Conservation (phyloP, 257 asterid genomes). For the Henckelia pumila region DNA sequence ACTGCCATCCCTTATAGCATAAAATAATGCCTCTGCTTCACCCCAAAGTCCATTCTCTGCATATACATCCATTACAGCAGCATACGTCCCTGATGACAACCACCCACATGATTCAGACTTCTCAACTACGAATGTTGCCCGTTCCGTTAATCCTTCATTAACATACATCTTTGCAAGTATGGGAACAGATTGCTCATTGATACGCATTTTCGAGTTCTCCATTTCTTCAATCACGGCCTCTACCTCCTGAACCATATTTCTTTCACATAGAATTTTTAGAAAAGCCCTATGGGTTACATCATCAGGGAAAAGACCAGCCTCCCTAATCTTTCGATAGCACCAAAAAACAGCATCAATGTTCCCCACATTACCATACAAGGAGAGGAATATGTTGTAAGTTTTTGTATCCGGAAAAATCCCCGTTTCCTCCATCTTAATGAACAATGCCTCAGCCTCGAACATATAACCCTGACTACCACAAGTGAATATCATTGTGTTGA, state of each 20-base stretch:
- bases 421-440: slow-evolving; percentile 71
- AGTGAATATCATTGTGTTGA: slow-evolving; percentile 80
- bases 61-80: slow-evolving; percentile 79
- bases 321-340: slow-evolving; percentile 67
- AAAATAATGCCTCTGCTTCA: slow-evolving; percentile 80
- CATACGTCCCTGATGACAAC: slow-evolving; percentile 61
- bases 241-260: slow-evolving; percentile 71
- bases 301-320: slow-evolving; percentile 83
- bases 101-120: slow-evolving; percentile 38
- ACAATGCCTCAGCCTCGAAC: slow-evolving; percentile 83
- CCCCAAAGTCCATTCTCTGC: slow-evolving; percentile 81
- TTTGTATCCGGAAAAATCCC: slow-evolving; percentile 77
- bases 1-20: slow-evolving; percentile 35
- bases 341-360: slow-evolving; percentile 55
- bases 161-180: slow-evolving; percentile 70
- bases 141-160: slow-evolving; percentile 50
- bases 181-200: slow-evolving; percentile 74
- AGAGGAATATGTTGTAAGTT: slow-evolving; percentile 72
- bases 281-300: slow-evolving; percentile 65
- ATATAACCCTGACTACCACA: slow-evolving; percentile 77
- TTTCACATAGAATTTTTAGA: slow-evolving; percentile 53
- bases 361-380: slow-evolving; percentile 59
- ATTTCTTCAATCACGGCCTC: slow-evolving; percentile 67
- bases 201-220: slow-evolving; percentile 46
- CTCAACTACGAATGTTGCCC: slow-evolving; percentile 50